These are phyloP conservation scores for Rhamnella rubrinervis DNA, from an alignment of 331 rosid genomes.

Conservation along the genomic window DNA sequence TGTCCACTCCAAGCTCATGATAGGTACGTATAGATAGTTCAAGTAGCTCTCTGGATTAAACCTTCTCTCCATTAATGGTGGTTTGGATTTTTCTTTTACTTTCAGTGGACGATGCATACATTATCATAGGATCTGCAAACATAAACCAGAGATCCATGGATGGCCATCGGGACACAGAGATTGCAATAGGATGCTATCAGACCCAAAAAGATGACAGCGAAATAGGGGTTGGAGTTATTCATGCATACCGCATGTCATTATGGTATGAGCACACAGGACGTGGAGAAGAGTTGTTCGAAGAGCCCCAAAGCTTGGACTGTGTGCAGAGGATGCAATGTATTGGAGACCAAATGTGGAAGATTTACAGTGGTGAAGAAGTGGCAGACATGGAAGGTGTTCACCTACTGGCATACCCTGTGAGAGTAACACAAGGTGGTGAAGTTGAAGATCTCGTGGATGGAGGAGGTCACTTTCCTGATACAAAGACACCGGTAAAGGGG, in stretches of 20 bases:
- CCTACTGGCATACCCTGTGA: slow-evolving; percentile 63
- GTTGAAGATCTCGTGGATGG: slow-evolving; percentile 41
- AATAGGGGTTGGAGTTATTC: slow-evolving; percentile 38
- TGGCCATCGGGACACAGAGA: slow-evolving; percentile 79
- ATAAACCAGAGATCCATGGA: slow-evolving; percentile 93
- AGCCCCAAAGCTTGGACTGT: slow-evolving; percentile 66
- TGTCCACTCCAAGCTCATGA: slow-evolving; percentile 66
- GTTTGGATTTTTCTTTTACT: background rate
- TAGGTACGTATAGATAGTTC: slow-evolving; percentile 36
- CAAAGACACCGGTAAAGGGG: slow-evolving; percentile 52
- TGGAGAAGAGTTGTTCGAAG: slow-evolving; percentile 39
- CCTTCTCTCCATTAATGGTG: background rate
- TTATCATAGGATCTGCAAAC: slow-evolving; percentile 83
- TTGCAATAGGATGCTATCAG: slow-evolving; percentile 86
- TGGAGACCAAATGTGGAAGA: slow-evolving; percentile 65
- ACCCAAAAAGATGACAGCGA: slow-evolving; percentile 16
- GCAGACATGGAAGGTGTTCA: slow-evolving; percentile 82
- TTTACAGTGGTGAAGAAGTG: slow-evolving; percentile 50
- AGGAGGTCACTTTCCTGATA: slow-evolving; percentile 65
- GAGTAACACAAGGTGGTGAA: slow-evolving; percentile 47
- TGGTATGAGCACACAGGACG: slow-evolving; percentile 74
- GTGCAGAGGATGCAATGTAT: slow-evolving; percentile 44
- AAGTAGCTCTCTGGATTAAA: background rate
- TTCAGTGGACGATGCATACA: slow-evolving; percentile 82
- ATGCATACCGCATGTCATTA: slow-evolving; percentile 58